Percentiles rank a stretch among this genome's conserved stretches.
These are phyloP conservation scores for Ettlia oleoabundans DNA, from an alignment of 139 green algal genomes.

Conservation along the genomic window DNA sequence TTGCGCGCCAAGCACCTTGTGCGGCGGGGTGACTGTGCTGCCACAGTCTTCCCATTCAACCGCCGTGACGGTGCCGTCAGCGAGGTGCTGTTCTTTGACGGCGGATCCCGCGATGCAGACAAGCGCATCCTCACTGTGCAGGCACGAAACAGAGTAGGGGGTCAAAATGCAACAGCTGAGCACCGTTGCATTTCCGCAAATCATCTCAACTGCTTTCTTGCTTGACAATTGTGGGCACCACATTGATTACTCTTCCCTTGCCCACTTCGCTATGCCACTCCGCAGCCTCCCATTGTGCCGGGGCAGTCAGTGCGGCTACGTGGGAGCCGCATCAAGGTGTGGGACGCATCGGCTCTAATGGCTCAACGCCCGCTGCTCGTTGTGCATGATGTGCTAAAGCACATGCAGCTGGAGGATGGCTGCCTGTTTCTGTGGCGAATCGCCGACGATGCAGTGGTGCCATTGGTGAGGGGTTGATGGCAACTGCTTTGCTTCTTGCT, in stretches of 20 bases:
- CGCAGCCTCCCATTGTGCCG: slow-evolving; percentile 5
- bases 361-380: slow-evolving; percentile 16
- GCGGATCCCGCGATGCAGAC: not conserved
- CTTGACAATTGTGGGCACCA: too few relatives aligned
- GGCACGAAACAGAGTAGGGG: too few relatives aligned
- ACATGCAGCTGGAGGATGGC: slow-evolving; percentile 49
- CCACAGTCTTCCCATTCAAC: slow-evolving; percentile 22
- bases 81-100: slow-evolving; percentile 45
- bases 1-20: slow-evolving; percentile 34
- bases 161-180: too few relatives aligned
- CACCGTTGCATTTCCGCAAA: too few relatives aligned
- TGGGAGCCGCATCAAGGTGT: slow-evolving; percentile 37
- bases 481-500: not conserved
- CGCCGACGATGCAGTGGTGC: slow-evolving; percentile 34
- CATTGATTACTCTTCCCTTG: too few relatives aligned
- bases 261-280: not conserved
- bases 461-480: slow-evolving; percentile 3
- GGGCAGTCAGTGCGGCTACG: slow-evolving; percentile 25
- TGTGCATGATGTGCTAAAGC: slow-evolving; percentile 43
- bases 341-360: slow-evolving; percentile 16
- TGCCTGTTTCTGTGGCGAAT: slow-evolving; percentile 42
- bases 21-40: slow-evolving; percentile 18
- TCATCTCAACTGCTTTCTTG: too few relatives aligned
- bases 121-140: slow-evolving; percentile 43
- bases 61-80: slow-evolving; percentile 25